A percentile compares a stretch with the other conserved stretches of the same genome.
These are phyloP conservation scores for Gastrolobium villosum DNA, from an alignment of 306 rosid species.

Conservation along the genomic window DNA sequence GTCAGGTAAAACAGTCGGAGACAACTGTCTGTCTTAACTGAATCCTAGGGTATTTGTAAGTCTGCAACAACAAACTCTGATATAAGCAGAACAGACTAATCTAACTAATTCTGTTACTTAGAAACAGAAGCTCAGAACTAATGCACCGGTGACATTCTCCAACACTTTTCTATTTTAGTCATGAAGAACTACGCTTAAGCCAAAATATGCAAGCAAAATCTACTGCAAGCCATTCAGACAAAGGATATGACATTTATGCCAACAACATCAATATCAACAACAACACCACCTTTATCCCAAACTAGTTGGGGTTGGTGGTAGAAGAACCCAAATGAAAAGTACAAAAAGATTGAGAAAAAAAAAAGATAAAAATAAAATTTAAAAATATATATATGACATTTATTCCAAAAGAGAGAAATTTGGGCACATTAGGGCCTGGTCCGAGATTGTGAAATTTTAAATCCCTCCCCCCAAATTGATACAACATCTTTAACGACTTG, in stretches of 20 bases:
- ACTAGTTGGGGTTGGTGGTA: too few species aligned
- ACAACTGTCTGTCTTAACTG: too few species aligned
- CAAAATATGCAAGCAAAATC: slow-evolving; percentile 11
- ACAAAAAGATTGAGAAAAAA: not conserved
- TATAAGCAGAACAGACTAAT: too few species aligned
- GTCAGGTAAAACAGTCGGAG: too few species aligned
- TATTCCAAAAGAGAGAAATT: slow-evolving; percentile 4
- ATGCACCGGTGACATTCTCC: too few species aligned
- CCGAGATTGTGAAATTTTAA: slow-evolving; percentile 15
- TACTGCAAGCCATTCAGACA: not conserved
- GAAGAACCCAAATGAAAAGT: too few species aligned
- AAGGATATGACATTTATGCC: not conserved
- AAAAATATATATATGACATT: not conserved
- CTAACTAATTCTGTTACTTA: too few species aligned
- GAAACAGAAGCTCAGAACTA: too few species aligned
- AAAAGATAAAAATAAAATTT: too few species aligned
- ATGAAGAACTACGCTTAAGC: not conserved
- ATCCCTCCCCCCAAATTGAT: not conserved
- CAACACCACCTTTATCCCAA: too few species aligned
- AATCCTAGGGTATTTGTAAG: too few species aligned
- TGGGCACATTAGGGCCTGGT: not conserved
- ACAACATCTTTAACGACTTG: not conserved
- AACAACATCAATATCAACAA: not conserved
- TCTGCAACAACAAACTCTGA: too few species aligned
- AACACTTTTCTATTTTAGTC: not conserved